Conservation (phyloP, 257 asterid species). For the Scutellaria barbata region DNA sequence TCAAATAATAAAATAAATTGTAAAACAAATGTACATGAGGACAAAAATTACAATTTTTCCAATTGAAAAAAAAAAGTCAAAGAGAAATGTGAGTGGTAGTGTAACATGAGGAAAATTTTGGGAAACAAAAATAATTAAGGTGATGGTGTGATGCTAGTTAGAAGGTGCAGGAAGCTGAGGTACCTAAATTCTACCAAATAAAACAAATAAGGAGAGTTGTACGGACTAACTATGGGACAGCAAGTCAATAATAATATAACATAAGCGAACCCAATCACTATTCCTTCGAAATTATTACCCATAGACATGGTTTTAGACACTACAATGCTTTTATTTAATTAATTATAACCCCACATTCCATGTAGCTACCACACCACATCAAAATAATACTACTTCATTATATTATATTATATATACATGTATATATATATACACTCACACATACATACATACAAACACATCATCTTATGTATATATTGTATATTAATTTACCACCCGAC, state of each 20-base stretch:
- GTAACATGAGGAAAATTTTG: no score
- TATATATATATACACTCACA: no score
- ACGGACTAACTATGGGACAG: conserved; percentile 39
- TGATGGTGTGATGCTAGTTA: not conserved
- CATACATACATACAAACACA: not conserved
- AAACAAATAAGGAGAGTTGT: conserved; percentile 18
- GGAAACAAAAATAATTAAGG: no score
- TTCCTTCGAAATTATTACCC: conserved; percentile 19
- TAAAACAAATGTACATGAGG: no score
- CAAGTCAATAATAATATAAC: conserved; percentile 33
- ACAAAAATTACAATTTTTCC: no score
- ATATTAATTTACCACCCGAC: conserved; percentile 13
- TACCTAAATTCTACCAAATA: conserved; percentile 19
- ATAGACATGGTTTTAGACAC: conserved; percentile 17
- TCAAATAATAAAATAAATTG: no score
- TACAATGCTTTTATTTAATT: not conserved
- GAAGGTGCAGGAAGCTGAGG: conserved; percentile 28
- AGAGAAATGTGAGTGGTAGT: no score
- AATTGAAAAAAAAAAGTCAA: no score
- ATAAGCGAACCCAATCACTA: conserved; percentile 5
- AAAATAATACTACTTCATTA: not conserved
- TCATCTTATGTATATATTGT: not conserved
- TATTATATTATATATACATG: not conserved
- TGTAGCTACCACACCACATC: not conserved
- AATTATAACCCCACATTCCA: not conserved